Evolutionary conservation across 805 yeast genomes (phyloP).

Genomic region (Ogataea glucozyma): DNA sequence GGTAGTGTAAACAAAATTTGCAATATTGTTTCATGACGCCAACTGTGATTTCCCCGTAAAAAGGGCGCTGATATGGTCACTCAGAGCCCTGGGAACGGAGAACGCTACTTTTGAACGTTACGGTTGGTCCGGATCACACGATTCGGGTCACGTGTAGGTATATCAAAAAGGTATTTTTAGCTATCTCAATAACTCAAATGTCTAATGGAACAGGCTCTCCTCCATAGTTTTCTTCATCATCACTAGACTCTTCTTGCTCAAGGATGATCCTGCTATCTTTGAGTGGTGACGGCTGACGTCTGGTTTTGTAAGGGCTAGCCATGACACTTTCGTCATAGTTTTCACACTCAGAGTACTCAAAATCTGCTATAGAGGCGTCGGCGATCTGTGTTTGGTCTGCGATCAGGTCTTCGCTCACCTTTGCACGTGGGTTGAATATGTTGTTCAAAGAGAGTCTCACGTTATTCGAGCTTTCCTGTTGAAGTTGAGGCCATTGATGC

Average conservation of each 20-base stretch:
- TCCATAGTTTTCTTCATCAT: constrained; percentile 28
- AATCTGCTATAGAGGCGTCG: constrained; percentile 4
- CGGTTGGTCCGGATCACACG: neutral
- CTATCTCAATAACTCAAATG: neutral
- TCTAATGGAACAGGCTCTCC: constrained; percentile 22
- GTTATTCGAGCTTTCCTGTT: constrained; percentile 6
- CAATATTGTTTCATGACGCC: too few relatives aligned
- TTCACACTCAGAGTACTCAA: constrained; percentile 27
- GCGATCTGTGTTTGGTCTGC: constrained; percentile 5
- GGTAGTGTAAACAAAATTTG: too few relatives aligned
- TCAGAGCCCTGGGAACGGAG: too few relatives aligned
- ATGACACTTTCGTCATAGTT: constrained; percentile 24
- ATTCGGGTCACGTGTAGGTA: neutral
- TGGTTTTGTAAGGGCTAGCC: neutral
- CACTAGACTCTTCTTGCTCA: constrained; percentile 15
- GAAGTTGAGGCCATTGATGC: neutral
- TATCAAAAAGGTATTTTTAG: too few relatives aligned
- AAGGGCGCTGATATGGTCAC: too few relatives aligned
- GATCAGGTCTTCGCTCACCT: neutral
- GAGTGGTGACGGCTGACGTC: neutral
- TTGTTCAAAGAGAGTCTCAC: constrained; percentile 1
- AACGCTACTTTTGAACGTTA: too few relatives aligned
- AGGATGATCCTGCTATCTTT: constrained; percentile 1
- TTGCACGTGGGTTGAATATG: constrained; percentile 14
- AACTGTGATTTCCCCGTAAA: too few relatives aligned